Evolutionary conservation across 176 grass and related monocot genomes (phyloP).

Genomic region (Ananas comosus): DNA sequence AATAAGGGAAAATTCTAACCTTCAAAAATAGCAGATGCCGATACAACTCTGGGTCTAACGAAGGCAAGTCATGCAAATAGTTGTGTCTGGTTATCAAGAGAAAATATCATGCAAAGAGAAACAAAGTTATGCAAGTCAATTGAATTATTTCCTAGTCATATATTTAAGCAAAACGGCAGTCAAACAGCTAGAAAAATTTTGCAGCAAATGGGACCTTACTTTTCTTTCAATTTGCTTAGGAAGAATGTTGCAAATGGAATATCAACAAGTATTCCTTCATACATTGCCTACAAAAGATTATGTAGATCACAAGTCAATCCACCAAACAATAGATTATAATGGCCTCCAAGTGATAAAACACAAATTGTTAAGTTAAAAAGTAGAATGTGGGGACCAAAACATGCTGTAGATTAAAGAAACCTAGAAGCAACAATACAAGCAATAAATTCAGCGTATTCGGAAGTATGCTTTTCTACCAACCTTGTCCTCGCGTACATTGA

Average conservation of each 20-base stretch:
- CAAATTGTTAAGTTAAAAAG: background rate
- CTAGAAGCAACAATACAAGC: too few relatives aligned
- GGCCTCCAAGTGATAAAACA: background rate
- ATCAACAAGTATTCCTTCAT: slow-evolving; percentile 95
- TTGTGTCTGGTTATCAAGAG: slow-evolving; percentile 56
- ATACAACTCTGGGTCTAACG: slow-evolving; percentile 92
- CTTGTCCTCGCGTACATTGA: too few relatives aligned
- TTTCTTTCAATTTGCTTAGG: slow-evolving; percentile 94
- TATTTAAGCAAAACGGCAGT: background rate
- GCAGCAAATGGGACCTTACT: slow-evolving; percentile 28
- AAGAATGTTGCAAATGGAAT: slow-evolving; percentile 96
- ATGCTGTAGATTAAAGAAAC: too few relatives aligned
- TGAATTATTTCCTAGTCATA: background rate
- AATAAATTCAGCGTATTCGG: too few relatives aligned
- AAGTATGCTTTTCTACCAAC: too few relatives aligned
- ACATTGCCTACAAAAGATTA: slow-evolving; percentile 46
- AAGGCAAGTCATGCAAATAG: slow-evolving; percentile 96
- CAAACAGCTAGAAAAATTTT: background rate
- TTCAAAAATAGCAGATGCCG: slow-evolving; percentile 93
- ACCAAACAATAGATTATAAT: too few relatives aligned
- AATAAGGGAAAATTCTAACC: slow-evolving; percentile 29
- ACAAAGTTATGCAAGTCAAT: background rate
- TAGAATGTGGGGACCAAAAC: too few relatives aligned
- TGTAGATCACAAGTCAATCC: background rate
- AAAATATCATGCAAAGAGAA: slow-evolving; percentile 14